Evolutionary conservation across 2,329 filamentous ascomycete genomes (phyloP), one percentile per base, ranked within the genome.

Genomic region (Hirsutella rhossiliensis): DNA sequence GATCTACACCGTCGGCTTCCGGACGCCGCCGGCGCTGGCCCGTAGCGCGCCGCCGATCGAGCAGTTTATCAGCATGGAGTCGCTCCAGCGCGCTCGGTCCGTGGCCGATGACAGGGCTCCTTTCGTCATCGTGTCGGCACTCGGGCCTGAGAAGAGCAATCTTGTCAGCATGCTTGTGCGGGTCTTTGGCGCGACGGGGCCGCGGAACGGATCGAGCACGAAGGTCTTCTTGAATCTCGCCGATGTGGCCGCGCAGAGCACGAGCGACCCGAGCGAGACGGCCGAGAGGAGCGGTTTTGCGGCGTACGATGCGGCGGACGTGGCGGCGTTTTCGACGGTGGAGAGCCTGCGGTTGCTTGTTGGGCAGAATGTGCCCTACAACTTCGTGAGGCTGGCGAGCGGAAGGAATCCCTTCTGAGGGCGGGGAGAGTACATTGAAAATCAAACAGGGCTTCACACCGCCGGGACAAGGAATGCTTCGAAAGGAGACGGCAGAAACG

Each of bases 331-430:
- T 66, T 89, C 84, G 19, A 89, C 84, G 3, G 86, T 90, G 5
- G 84, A 92, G 64, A 90, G 81, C 41, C 64, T 92, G 44, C 72
- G 86, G 51, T 62, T 89, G 47, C 70, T 94, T 20, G 84, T 90
- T 11, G 87, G 87, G 11, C 85, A 92, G 65, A 92, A 92, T 59
- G 85, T 92, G 45, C 84, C 84, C 6, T 90, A 87, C 62, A 88
- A 85, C 63, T 94, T 94, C 66, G 87, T 92, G 37, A 73, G 85
- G 41, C 68, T 92, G 57, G 84, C 86, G 2, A 71, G 71, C 41
- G 73, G 73, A 3, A 62, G 70, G 19, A 66, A 64, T 27, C 61
- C 73, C 47, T 75, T 69, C 50, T 75, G 58, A 55, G 40, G 38
- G 18, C 15, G 7, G 34, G 9, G 18, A 4, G 15, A n/a, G 9